Evolutionary conservation across 768 basidiomycete genomes (phyloP), one percentile per base, ranked within the genome.

Genomic region (Lactifluus piperatus): DNA sequence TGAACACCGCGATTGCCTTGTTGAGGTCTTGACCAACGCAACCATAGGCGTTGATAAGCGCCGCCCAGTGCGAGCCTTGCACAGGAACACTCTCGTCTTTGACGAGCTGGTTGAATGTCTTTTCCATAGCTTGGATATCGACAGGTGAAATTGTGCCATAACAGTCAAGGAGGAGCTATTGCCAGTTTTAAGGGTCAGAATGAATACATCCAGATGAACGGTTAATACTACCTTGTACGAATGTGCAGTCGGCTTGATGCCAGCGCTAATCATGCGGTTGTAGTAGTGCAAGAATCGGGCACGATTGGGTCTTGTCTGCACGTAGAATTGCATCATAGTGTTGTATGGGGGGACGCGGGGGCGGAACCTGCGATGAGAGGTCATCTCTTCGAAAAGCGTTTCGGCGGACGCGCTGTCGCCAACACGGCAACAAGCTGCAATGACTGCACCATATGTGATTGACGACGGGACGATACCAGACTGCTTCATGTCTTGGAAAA

Each of bases 271-370:
- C 71, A 99, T 76, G 67, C 81, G 76, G 49, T 86, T 69, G 70
- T 88, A 88, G 70, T 85, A 98, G 65, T 80, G 76, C 27, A 97
- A 72, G 18, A 86, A 89, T 48, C 84, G 80, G 27, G 79, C 79
- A 53, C 93, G 82, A 62, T 91, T 86, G 1, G 93, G 95, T 70
- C 88, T 90, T n/a, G 88, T 93, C 56, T 86, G 83, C 50, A 88
- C 86, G 73, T 92, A 94, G 66, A 95, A 77, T 71, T 99, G 97
- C 82, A 99, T 97, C 94, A 99, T 97, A 34, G 88, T 94, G 74
- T 99, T 99, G 79, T 85, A 99, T 0, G 95, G 95, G 20, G 95
- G 97, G 1, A 97, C 85, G 7, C 94, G 79, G 9, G 94, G 86
- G 73, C 79, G 86, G 78, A 93, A 97, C 65, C 85, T 86, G 36